Evolutionary conservation across 345 rosid genomes (phyloP).

Genomic region (Arabidopsis arenosa): DNA sequence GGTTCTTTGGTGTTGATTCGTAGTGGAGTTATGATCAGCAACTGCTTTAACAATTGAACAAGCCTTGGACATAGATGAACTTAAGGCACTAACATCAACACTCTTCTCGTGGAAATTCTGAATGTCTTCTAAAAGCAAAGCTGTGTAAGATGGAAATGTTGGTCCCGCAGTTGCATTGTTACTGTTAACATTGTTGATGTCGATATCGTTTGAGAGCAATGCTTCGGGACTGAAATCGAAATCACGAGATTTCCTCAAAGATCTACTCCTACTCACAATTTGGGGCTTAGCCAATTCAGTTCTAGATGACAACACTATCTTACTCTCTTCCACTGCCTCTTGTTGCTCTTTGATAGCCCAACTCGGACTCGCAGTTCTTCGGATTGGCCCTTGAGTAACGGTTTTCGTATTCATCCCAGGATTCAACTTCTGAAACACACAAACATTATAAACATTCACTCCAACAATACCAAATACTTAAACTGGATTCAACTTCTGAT

Average conservation of each 20-base stretch:
- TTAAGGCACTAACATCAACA: constrained; percentile 36
- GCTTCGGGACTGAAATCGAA: constrained; percentile 70
- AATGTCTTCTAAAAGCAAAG: constrained; percentile 82
- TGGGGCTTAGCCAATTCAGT: constrained; percentile 57
- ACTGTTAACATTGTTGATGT: constrained; percentile 44
- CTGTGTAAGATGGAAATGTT: constrained; percentile 61
- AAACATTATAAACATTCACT: too few relatives aligned
- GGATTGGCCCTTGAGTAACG: constrained; percentile 31
- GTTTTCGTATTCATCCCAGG: too few relatives aligned
- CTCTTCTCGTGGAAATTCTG: constrained; percentile 88
- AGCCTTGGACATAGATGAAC: constrained; percentile 72
- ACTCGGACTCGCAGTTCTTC: constrained; percentile 41
- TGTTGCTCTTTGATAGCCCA: constrained; percentile 46
- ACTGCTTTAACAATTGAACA: constrained; percentile 82
- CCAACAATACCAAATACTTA: too few relatives aligned
- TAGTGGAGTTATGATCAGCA: constrained; percentile 78
- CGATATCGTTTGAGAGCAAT: constrained; percentile 35
- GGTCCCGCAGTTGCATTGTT: constrained; percentile 49
- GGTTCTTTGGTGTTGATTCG: constrained; percentile 52
- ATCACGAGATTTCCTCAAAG: constrained; percentile 75
- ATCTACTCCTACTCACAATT: constrained; percentile 66
- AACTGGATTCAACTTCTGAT: too few relatives aligned
- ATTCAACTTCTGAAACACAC: too few relatives aligned
- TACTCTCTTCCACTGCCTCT: constrained; percentile 47
- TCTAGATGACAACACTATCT: constrained; percentile 40